Percentiles rank a stretch among this genome's conserved stretches.
Evolutionary conservation across 441 rosid genomes (phyloP).

Genomic region (Adansonia gregorii): DNA sequence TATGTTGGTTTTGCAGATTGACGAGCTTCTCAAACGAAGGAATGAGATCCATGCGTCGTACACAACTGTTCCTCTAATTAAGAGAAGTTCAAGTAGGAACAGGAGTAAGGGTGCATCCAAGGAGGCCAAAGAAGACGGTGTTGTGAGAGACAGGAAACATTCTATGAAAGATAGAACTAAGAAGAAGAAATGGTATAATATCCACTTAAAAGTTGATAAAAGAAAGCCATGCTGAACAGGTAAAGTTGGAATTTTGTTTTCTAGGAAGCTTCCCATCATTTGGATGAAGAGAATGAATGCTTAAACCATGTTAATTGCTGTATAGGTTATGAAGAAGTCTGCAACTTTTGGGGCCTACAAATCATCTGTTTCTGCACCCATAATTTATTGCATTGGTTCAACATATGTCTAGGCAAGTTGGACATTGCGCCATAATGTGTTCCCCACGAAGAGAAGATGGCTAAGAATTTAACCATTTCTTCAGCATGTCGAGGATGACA

Average conservation of each 20-base stretch:
- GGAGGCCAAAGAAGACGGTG: slow-evolving; percentile 61
- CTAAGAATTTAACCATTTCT: slow-evolving; percentile 21
- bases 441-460: slow-evolving; percentile 9
- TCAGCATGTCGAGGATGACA: slow-evolving; percentile 28
- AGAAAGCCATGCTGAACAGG: slow-evolving; percentile 76
- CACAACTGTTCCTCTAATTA: slow-evolving; percentile 60
- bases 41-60: slow-evolving; percentile 80
- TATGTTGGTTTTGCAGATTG: slow-evolving; percentile 57
- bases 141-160: slow-evolving; percentile 57
- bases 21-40: slow-evolving; percentile 79
- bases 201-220: slow-evolving; percentile 81
- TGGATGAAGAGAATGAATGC: slow-evolving; percentile 11
- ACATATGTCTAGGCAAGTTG: slow-evolving; percentile 18
- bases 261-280: not conserved
- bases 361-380: slow-evolving; percentile 1
- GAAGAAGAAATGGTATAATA: slow-evolving; percentile 89
- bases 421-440: slow-evolving; percentile 20
- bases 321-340: slow-evolving; percentile 14
- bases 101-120: slow-evolving; percentile 54
- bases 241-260: not conserved
- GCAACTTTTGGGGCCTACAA: not conserved
- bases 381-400: slow-evolving; percentile 12
- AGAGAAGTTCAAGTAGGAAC: slow-evolving; percentile 61
- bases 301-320: not conserved
- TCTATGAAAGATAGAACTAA: slow-evolving; percentile 52